Conservation (phyloP, 2,329 filamentous ascomycete species). For the Phialophora tarda region DNA sequence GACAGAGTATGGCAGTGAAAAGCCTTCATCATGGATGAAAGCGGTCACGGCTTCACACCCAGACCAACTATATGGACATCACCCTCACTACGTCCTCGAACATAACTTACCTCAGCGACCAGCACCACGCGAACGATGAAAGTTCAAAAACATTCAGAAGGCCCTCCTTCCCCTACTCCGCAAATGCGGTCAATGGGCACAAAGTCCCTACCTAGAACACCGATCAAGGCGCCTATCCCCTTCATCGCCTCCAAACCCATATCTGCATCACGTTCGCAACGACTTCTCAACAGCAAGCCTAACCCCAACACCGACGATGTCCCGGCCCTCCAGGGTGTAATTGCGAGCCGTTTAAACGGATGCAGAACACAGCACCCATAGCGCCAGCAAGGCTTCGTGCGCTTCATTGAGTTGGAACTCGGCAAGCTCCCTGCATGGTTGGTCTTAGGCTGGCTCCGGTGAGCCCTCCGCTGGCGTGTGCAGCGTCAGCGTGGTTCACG, state of each 20-base stretch:
- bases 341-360: constrained; percentile 11
- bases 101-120: neutral
- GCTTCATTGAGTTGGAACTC: too few species aligned
- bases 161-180: neutral
- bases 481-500: too few species aligned
- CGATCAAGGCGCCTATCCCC: constrained; percentile 6
- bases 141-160: neutral
- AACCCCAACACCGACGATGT: neutral
- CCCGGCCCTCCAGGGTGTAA: neutral
- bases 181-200: constrained; percentile 9
- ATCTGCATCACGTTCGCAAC: neutral
- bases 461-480: too few species aligned
- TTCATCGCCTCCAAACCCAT: neutral
- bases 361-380: constrained; percentile 11
- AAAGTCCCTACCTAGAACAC: constrained; percentile 16
- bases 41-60: neutral
- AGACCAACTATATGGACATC: neutral
- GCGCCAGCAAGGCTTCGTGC: too few species aligned
- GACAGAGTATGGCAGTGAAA: neutral
- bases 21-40: neutral
- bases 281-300: neutral
- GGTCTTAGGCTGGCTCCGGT: too few species aligned
- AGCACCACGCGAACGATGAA: neutral
- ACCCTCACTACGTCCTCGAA: too few species aligned
- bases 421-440: too few species aligned